phyloP scores from a whole-genome alignment of 164 flowering plant genomes.

The Malania oleifera region DNA sequence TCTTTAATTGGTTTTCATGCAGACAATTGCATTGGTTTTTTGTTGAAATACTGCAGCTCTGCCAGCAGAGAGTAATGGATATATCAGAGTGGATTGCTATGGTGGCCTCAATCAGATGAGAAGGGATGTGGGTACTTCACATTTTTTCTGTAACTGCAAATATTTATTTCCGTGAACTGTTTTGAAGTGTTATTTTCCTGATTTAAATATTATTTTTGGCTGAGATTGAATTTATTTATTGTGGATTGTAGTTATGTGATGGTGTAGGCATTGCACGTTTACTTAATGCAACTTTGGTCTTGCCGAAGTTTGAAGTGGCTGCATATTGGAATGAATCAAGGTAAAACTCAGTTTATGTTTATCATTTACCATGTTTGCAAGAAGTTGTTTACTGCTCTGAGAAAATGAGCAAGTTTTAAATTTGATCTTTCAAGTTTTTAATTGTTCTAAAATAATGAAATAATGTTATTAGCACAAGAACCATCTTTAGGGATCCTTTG shows the following conservation, averaged over 20 bases:
- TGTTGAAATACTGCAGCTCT: slow-evolving; percentile 98
- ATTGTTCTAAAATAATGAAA: background rate
- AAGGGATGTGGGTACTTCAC: slow-evolving; percentile 65
- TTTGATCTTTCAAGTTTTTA: background rate
- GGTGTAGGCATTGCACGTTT: slow-evolving; percentile 97
- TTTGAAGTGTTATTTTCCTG: background rate
- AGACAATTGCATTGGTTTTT: slow-evolving; percentile 81
- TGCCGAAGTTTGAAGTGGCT: slow-evolving; percentile 95
- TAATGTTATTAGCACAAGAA: no score
- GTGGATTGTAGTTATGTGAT: slow-evolving; percentile 75
- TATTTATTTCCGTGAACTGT: background rate
- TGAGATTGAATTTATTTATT: background rate
- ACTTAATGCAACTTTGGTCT: slow-evolving; percentile 86
- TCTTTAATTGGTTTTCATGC: slow-evolving; percentile 62
- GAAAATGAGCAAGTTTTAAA: background rate
- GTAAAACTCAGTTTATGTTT: slow-evolving; percentile 24
- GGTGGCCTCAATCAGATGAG: slow-evolving; percentile 99
- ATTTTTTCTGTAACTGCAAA: background rate
- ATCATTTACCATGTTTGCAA: background rate
- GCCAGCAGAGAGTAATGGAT: slow-evolving; percentile 70
- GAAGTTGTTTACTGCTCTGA: background rate
- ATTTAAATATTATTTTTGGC: background rate
- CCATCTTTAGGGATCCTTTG: no score
- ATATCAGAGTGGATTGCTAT: slow-evolving; percentile 92
- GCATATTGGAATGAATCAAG: slow-evolving; percentile 99